A percentile compares a stretch with the other conserved stretches of the same genome.
phyloP scores from a whole-genome alignment of 257 asterid species.

The Paulownia fortunei region DNA sequence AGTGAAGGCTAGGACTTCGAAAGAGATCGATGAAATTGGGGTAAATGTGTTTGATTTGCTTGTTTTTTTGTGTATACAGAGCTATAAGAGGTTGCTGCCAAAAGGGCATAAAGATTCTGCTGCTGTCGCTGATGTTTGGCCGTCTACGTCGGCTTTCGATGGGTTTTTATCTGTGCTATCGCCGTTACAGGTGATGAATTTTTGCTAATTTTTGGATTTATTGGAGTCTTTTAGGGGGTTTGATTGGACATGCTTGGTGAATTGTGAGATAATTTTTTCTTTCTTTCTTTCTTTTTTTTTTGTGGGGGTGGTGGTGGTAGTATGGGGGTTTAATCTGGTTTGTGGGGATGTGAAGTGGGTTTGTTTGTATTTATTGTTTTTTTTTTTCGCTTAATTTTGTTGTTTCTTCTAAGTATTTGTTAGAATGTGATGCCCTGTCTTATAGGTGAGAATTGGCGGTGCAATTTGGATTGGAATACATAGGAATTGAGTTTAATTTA shows the following conservation, averaged over 20 bases:
- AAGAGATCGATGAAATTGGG: conserved; percentile 64
- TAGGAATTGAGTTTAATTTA: conserved; percentile 15
- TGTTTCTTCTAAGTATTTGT: background rate
- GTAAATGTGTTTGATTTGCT: conserved; percentile 86
- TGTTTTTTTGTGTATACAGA: conserved; percentile 75
- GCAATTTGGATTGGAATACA: conserved; percentile 16
- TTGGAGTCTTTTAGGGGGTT: background rate
- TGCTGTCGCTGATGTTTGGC: conserved; percentile 98
- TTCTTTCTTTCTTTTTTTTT: too few relatives aligned
- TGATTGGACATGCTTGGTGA: background rate
- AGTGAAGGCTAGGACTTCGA: conserved; percentile 53
- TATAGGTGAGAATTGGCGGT: background rate
- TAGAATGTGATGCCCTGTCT: background rate
- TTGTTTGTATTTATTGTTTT: background rate
- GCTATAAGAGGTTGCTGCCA: conserved; percentile 88
- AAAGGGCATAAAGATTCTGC: conserved; percentile 95
- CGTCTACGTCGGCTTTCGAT: conserved; percentile 93
- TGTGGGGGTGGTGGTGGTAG: background rate
- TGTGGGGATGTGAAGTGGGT: background rate
- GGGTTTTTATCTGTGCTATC: conserved; percentile 88
- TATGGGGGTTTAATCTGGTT: background rate
- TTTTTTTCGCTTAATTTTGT: background rate
- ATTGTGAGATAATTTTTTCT: background rate
- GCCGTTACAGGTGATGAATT: conserved; percentile 73
- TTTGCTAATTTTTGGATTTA: background rate